Percentiles rank a stretch among this genome's conserved stretches.
Evolutionary conservation across 2,329 filamentous ascomycete species (phyloP).

Genomic region (Neonectria coccinea): DNA sequence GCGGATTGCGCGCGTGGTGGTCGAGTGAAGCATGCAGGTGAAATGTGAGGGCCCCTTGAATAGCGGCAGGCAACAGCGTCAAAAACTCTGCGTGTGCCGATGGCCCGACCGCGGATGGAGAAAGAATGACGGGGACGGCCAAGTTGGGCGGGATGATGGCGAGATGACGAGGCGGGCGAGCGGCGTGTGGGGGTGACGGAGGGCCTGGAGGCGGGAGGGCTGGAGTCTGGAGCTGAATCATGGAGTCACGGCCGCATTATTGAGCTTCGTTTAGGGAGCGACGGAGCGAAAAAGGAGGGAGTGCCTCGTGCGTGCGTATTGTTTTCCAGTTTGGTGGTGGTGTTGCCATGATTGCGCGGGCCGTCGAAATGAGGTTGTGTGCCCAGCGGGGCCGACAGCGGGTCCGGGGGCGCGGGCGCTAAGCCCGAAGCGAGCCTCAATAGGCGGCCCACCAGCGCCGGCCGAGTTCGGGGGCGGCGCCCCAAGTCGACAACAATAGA

Average conservation of each 20-base stretch:
- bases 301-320: too few relatives aligned
- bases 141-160: not conserved
- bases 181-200: not conserved
- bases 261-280: not conserved
- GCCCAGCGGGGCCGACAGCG: slow-evolving; percentile 18
- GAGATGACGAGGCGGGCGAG: not conserved
- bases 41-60: not conserved
- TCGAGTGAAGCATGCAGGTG: not conserved
- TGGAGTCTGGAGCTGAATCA: not conserved
- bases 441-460: slow-evolving; percentile 40
- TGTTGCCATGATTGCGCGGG: not conserved
- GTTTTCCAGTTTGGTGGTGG: too few relatives aligned
- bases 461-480: slow-evolving; percentile 28
- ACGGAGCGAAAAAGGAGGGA: not conserved
- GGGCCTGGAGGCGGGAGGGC: not conserved
- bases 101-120: not conserved
- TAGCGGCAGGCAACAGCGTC: not conserved
- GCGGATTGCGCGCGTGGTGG: slow-evolving; percentile 9
- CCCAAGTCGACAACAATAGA: slow-evolving; percentile 49
- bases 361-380: not conserved
- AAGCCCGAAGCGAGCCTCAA: slow-evolving; percentile 44
- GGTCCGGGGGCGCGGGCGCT: slow-evolving; percentile 45
- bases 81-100: not conserved
- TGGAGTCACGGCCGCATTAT: not conserved
- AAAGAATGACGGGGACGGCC: not conserved